Base-by-base conservation (phyloP, 2,329 filamentous ascomycete genomes). In the Ambrosiella xylebori region DNA sequence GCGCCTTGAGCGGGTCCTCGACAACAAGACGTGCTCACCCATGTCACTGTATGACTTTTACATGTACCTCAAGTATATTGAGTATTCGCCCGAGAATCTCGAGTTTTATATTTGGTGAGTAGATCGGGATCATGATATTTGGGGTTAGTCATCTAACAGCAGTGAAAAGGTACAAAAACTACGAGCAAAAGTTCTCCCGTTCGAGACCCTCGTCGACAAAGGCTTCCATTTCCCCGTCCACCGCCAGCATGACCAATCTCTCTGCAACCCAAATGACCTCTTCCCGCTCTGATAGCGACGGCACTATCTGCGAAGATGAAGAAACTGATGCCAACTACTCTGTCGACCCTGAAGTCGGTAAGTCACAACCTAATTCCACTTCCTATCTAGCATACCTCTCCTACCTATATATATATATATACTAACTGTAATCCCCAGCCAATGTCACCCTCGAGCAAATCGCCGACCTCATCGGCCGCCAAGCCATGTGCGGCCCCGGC, bases 21-120 rank as follows among this genome's bases (percentile, higher is more conserved):
- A 69, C 27, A 76, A 76, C 65, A 70, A 71, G 65, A 75, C 73
- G 39, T 75, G 73, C 71, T 73, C 71, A 56, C 73, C 73, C 3
- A 74, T 75, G 72, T 74, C 71, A 0, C 64, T 75, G 8, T 74
- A 74, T 59, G 73, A 76, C 65, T 76, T 76, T 55, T 75, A 74
- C 65, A 74, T 75, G 71, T 76, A 75, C 59, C 66, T 76, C 54
- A 74, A 74, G 64, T 70, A 75, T 62, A 74, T 76, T 53, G 73
- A 76, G 63, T 71, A 68, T 64, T 75, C 73, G 1, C 66, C 71
- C 0, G 73, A 76, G 65, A 76, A 76, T 62, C 68, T 76, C 7
- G 73, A 76, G 64, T 76, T 75, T 60, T 75, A 73, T 62, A 67
- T 75, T 44, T 76, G 73, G 73, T 75, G 64, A 35, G 68, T 62